These are phyloP conservation scores for Hyparrhenia diplandra DNA, from an alignment of 176 grass and related monocot species.

Conservation along the genomic window DNA sequence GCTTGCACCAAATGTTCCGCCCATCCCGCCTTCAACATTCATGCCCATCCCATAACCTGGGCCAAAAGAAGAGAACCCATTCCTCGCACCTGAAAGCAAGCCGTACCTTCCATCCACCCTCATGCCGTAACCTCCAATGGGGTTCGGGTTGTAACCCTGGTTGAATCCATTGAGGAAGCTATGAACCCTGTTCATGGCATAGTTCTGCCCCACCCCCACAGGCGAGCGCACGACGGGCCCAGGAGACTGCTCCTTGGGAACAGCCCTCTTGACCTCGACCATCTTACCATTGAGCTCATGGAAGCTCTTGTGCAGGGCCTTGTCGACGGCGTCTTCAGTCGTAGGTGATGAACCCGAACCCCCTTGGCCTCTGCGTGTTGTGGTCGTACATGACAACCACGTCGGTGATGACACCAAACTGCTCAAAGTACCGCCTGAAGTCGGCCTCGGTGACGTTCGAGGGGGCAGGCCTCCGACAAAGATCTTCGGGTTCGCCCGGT, in stretches of 20 bases:
- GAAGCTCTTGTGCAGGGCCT: conserved; percentile 71
- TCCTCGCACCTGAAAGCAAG: conserved; percentile 49
- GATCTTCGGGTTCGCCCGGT: too few species aligned
- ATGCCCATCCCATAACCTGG: conserved; percentile 69
- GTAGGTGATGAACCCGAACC: conserved; percentile 26
- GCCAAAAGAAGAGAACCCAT: conserved; percentile 63
- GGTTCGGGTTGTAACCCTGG: conserved; percentile 56
- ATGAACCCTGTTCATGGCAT: conserved; percentile 50
- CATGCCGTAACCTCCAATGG: conserved; percentile 75
- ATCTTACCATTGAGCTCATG: conserved; percentile 94
- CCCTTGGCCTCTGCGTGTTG: not conserved
- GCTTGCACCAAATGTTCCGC: conserved; percentile 40
- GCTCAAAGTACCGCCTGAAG: too few species aligned
- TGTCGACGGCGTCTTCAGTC: conserved; percentile 86
- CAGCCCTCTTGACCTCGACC: conserved; percentile 93
- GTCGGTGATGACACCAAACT: too few species aligned
- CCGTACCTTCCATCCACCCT: conserved; percentile 76
- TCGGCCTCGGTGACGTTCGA: too few species aligned
- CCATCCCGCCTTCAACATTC: conserved; percentile 52
- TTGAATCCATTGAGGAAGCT: conserved; percentile 70
- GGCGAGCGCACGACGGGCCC: conserved; percentile 62
- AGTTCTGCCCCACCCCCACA: conserved; percentile 45
- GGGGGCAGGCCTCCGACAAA: too few species aligned
- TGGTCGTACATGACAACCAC: too few species aligned
- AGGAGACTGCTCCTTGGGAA: conserved; percentile 86